Evolutionary conservation across 2,329 filamentous ascomycete genomes (phyloP).

Genomic region (Aspergillus fructus): DNA sequence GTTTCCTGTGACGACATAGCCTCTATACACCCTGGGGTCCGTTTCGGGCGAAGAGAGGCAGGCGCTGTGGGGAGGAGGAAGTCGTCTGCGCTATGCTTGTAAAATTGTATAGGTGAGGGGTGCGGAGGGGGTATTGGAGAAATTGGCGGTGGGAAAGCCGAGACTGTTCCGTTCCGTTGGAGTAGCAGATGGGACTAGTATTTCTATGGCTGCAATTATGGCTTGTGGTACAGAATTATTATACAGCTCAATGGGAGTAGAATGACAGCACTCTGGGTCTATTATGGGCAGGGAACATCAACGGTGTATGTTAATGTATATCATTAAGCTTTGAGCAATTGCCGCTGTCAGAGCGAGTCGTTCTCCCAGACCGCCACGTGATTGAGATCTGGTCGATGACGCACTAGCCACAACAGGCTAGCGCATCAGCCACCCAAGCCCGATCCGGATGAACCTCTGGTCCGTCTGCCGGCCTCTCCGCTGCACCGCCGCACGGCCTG

Average conservation of each 20-base stretch:
- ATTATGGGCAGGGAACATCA: not conserved
- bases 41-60: not conserved
- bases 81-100: not conserved
- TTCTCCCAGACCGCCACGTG: not conserved
- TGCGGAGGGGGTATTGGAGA: not conserved
- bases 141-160: not conserved
- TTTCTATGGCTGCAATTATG: not conserved
- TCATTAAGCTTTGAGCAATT: not conserved
- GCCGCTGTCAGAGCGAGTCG: not conserved
- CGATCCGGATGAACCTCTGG: not conserved
- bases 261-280: not conserved
- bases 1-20: constrained; percentile 11
- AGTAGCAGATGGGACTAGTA: not conserved
- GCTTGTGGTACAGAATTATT: not conserved
- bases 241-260: not conserved
- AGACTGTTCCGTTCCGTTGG: not conserved
- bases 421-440: not conserved
- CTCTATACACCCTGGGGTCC: not conserved
- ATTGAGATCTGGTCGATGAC: not conserved
- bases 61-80: no score
- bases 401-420: not conserved
- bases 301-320: not conserved
- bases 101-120: not conserved
- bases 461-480: not conserved
- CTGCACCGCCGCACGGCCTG: not conserved